Base-by-base conservation (phyloP, 768 basidiomycete genomes). In the Russula virescens region DNA sequence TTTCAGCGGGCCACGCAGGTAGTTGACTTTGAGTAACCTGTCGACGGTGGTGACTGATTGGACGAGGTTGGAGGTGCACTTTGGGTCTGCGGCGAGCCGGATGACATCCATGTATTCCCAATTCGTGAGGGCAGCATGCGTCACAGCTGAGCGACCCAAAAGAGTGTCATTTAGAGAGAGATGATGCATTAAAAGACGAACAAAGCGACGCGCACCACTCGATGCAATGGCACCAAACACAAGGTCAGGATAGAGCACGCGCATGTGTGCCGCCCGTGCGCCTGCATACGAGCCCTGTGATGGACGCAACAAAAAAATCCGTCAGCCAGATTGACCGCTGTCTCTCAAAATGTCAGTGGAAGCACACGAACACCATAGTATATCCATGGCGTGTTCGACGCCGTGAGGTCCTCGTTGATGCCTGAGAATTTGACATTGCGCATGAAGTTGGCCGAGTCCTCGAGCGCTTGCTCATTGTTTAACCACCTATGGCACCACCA, bases 371-470 rank as follows among this genome's bases (percentile, higher is more conserved):
- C 94, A 16, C 96, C 96, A 69, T 96, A 96, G 72, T 96, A 94
- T 59, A 94, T 92, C 91, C 91, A 94, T 10, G 91, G 89, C 1
- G 87, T 87, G 31, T 75, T 76, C 19, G 88, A 83, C 13, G 91
- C 81, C 19, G 87, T 88, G 66, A 92, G 69, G 69, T 89, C 82
- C 68, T 87, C 86, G 1, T 80, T 74, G 53, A 94, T 83, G 1
- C 84, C 88, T 8, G 79, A 73, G 68, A 95, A 88, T 68, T 85
- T 81, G 71, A 96, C 83, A 63, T 87, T 83, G 8, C 81, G 77
- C 83, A 97, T 93, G 71, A 99, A 97, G 73, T 89, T 83, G 5
- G 94, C 94, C 42, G 91, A 93, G 75, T 99, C 96, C 6, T 90
- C 89, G 2, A 91, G 83, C 3, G 94, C 80, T 71, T 98, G 95